A percentile compares a stretch with the other conserved stretches of the same genome.
phyloP scores from a whole-genome alignment of 2,329 filamentous ascomycete species.

The Fusarium protoensiforme region DNA sequence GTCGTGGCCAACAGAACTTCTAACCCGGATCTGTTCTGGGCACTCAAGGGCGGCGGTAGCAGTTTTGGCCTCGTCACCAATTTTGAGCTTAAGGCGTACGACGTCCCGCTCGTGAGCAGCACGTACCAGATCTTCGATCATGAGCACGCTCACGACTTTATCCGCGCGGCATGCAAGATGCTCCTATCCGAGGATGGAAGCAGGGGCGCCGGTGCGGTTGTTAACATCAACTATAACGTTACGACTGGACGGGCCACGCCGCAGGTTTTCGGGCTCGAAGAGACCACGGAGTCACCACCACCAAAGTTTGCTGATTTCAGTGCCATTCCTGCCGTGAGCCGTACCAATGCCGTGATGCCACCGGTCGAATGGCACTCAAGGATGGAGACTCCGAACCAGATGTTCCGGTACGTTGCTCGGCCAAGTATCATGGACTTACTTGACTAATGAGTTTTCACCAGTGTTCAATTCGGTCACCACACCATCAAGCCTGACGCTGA shows the following conservation, averaged over 20 bases:
- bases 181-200: constrained; percentile 35
- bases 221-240: constrained; percentile 45
- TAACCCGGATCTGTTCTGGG: constrained; percentile 50
- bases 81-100: constrained; percentile 42
- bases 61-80: constrained; percentile 51
- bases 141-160: constrained; percentile 34
- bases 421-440: no score
- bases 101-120: constrained; percentile 43
- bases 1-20: constrained; percentile 50
- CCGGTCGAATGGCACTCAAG: constrained; percentile 41
- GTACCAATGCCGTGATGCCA: constrained; percentile 44
- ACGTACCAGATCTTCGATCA: constrained; percentile 48
- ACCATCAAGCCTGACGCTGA: constrained; percentile 50
- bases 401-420: constrained; percentile 45
- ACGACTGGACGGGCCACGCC: constrained; percentile 40
- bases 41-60: constrained; percentile 48
- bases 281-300: constrained; percentile 19
- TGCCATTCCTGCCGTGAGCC: constrained; percentile 3
- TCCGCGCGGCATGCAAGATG: constrained; percentile 43
- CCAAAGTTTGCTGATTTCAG: constrained; percentile 4
- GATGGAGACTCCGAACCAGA: constrained; percentile 47
- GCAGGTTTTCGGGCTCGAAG: constrained; percentile 48
- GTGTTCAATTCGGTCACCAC: constrained; percentile 46
- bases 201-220: constrained; percentile 46
- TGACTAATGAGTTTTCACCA: not conserved